Conservation (phyloP, 257 asterid species). For the Fraxinus pennsylvanica region DNA sequence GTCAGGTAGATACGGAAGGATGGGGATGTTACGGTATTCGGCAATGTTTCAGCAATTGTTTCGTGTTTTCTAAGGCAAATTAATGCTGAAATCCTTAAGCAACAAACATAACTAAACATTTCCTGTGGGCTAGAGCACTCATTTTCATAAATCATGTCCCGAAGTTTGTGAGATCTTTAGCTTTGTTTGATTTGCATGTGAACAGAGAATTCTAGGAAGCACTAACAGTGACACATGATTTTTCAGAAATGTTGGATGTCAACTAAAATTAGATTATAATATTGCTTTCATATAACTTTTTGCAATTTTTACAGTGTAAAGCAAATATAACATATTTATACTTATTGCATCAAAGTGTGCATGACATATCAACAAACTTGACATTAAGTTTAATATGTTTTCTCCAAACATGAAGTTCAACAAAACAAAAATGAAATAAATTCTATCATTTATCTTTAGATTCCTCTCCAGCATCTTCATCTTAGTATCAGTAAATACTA, state of each 20-base stretch:
- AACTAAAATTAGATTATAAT: neutral
- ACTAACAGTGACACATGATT: neutral
- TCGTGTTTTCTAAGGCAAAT: neutral
- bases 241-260: neutral
- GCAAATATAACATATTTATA: neutral
- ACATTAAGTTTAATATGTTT: neutral
- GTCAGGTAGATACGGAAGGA: slow-evolving; percentile 4
- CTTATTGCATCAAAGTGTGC: neutral
- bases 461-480: neutral
- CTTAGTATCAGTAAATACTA: neutral
- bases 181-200: slow-evolving; percentile 9
- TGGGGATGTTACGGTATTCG: neutral
- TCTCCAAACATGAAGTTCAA: neutral
- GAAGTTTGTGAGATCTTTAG: neutral
- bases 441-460: neutral
- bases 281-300: neutral
- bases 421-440: neutral
- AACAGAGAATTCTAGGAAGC: slow-evolving; percentile 1
- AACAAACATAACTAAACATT: neutral
- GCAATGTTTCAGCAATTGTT: neutral
- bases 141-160: neutral
- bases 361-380: neutral
- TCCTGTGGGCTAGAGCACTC: neutral
- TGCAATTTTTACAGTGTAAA: neutral
- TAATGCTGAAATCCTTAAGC: neutral